These are phyloP conservation scores for Annulohypoxylon maeteangense DNA, from an alignment of 495 filamentous ascomycete genomes.

Conservation along the genomic window DNA sequence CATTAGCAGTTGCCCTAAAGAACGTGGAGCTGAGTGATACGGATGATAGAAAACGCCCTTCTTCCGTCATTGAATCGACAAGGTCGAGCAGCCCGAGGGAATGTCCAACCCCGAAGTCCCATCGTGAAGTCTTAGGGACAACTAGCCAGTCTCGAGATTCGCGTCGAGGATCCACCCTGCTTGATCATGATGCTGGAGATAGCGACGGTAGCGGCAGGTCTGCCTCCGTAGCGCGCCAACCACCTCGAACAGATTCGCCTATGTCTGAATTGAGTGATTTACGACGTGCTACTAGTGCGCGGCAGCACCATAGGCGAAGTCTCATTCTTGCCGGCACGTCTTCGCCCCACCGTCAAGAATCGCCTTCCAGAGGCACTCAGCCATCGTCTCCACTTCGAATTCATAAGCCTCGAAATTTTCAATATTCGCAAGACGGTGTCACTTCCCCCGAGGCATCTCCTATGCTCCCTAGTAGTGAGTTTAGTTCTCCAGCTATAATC, in stretches of 20 bases:
- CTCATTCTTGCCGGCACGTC: slow-evolving; percentile 78
- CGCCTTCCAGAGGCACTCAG: slow-evolving; percentile 75
- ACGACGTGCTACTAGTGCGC: slow-evolving; percentile 71
- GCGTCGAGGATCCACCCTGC: slow-evolving; percentile 75
- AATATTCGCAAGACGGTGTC: slow-evolving; percentile 76
- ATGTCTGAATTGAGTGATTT: slow-evolving; percentile 83
- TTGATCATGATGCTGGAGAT: slow-evolving; percentile 80
- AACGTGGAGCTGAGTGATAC: slow-evolving; percentile 55
- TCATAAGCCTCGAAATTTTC: slow-evolving; percentile 79
- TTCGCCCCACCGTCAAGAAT: slow-evolving; percentile 85
- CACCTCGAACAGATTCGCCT: slow-evolving; percentile 84
- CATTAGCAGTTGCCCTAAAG: slow-evolving; percentile 66
- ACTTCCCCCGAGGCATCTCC: slow-evolving; percentile 91
- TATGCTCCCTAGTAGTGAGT: slow-evolving; percentile 80
- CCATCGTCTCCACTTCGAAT: slow-evolving; percentile 91
- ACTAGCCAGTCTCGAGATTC: slow-evolving; percentile 70
- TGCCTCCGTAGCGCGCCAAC: slow-evolving; percentile 74
- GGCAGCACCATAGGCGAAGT: slow-evolving; percentile 84
- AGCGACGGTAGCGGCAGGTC: slow-evolving; percentile 89
- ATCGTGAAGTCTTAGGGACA: slow-evolving; percentile 73
- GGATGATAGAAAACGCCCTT: slow-evolving; percentile 51
- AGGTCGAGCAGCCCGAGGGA: slow-evolving; percentile 92
- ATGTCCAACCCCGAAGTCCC: slow-evolving; percentile 89
- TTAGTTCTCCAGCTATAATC: slow-evolving; percentile 73
- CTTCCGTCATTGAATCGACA: slow-evolving; percentile 63